Evolutionary conservation across 2,329 filamentous ascomycete species (phyloP), one percentile per base, ranked within the genome.

Genomic region (Penicillium sp.): DNA sequence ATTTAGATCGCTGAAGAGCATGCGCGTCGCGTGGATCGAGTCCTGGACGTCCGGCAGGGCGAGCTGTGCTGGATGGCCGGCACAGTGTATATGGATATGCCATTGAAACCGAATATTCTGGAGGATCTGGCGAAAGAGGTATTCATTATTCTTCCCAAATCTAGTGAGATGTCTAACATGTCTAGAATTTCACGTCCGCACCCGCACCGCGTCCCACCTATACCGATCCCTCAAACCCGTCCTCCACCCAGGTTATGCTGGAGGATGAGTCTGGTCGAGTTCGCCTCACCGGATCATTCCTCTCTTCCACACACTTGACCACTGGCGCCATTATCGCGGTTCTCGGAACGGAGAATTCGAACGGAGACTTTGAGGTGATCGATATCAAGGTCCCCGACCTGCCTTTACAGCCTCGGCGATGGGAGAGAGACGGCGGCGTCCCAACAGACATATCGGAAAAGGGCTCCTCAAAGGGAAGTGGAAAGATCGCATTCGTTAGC

Each of bases 21-120:
- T 52, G 91, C 91, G 10, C 83, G 82, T 63, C 85, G 82, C 61
- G 92, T 95, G 14, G 90, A 97, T 28, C 83, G 94, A 63, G 94
- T 99, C 55, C 83, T 99, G 26, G 93, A 99, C 75, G 94, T 99
- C 48, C 87, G 93, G 56, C 94, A 97, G 77, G 94, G 94, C 59
- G 87, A 97, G 76, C 79, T 97, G 31, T 97, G 93, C 77, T 99
- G 93, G 92, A 89, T 99, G 14, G 83, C 88, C 0, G 94, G 95
- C 14, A 99, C 94, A 0, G 86, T 97, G 28, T 99, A 96, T 73
- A 96, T 97, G 89, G 91, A 97, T 60, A 92, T 99, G 91, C 85
- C 90, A 2, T 75, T 97, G 67, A 99, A 99, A 77, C 94, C 95
- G 1, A 96, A 95, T 69, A 93, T 99, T 71, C 78, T 99, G 29